Conservation (phyloP, 306 rosid genomes). For the Begonia fuchsioides region DNA sequence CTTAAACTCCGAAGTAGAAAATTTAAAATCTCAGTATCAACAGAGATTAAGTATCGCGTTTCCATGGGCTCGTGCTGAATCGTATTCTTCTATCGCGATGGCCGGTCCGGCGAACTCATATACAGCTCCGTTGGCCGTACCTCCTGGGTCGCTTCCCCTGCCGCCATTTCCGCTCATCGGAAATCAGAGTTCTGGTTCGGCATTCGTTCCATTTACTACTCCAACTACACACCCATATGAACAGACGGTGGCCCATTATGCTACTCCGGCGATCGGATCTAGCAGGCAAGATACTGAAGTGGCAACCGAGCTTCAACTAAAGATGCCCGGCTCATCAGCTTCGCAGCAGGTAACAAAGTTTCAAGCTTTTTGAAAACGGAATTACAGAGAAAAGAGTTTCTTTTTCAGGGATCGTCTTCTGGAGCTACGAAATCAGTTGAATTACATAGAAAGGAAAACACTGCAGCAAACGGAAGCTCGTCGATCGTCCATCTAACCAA, state of each 20-base stretch:
- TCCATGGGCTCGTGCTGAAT: slow-evolving; percentile 68
- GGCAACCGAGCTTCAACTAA: slow-evolving; percentile 83
- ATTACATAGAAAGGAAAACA: slow-evolving; percentile 41
- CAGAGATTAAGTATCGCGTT: slow-evolving; percentile 61
- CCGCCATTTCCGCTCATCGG: slow-evolving; percentile 64
- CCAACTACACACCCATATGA: slow-evolving; percentile 37
- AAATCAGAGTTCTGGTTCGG: slow-evolving; percentile 53
- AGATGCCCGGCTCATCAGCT: slow-evolving; percentile 82
- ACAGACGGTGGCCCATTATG: slow-evolving; percentile 34
- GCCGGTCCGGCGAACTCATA: slow-evolving; percentile 65
- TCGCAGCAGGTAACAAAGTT: slow-evolving; percentile 39
- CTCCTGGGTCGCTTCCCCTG: slow-evolving; percentile 60
- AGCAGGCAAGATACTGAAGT: slow-evolving; percentile 61
- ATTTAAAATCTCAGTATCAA: slow-evolving; percentile 57
- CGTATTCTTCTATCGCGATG: slow-evolving; percentile 32
- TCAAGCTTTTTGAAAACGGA: slow-evolving; percentile 1
- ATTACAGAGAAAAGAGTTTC: slow-evolving; percentile 5
- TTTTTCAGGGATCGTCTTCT: slow-evolving; percentile 39
- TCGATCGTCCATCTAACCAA: slow-evolving; percentile 60
- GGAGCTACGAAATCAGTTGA: slow-evolving; percentile 52
- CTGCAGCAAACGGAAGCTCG: slow-evolving; percentile 33
- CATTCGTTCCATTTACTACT: slow-evolving; percentile 46
- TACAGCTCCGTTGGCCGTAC: slow-evolving; percentile 53
- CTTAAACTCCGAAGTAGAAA: slow-evolving; percentile 57
- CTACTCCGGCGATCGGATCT: slow-evolving; percentile 31